Evolutionary conservation across 495 filamentous ascomycete genomes (phyloP).

Genomic region (Tuber aestivum): DNA sequence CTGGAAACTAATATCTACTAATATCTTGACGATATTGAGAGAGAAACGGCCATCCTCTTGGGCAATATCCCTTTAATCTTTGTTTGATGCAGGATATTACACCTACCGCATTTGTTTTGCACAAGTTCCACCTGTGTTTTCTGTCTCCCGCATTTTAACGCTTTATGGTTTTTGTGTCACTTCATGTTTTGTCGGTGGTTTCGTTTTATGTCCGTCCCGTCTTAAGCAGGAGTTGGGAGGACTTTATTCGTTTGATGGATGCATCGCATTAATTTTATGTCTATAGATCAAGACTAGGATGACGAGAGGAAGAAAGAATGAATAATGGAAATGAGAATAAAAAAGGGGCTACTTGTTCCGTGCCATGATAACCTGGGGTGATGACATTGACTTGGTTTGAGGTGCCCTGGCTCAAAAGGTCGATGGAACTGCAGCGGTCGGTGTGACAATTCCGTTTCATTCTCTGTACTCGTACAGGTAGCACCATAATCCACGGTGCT

Average conservation of each 20-base stretch:
- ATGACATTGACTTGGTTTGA: no score
- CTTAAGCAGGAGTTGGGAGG: background rate
- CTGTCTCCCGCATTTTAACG: background rate
- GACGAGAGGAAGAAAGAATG: background rate
- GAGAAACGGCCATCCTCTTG: background rate
- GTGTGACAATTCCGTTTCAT: background rate
- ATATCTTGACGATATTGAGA: constrained; percentile 4
- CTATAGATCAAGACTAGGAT: background rate
- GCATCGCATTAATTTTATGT: background rate
- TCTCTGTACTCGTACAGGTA: no score
- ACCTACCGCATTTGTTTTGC: background rate
- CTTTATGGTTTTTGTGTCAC: background rate
- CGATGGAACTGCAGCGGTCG: background rate
- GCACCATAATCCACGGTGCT: no score
- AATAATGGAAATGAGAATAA: background rate
- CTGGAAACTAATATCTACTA: constrained; percentile 7
- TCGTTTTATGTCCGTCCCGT: background rate
- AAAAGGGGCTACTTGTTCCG: background rate
- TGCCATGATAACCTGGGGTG: background rate
- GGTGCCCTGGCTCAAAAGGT: background rate
- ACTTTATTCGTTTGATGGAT: background rate
- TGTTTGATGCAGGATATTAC: background rate
- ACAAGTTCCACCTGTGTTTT: background rate
- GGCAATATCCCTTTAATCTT: background rate
- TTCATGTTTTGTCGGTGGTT: background rate